Evolutionary conservation across 768 basidiomycete species (phyloP), one percentile per base, ranked within the genome.

Genomic region (Leucocoprinus birnbaumii): DNA sequence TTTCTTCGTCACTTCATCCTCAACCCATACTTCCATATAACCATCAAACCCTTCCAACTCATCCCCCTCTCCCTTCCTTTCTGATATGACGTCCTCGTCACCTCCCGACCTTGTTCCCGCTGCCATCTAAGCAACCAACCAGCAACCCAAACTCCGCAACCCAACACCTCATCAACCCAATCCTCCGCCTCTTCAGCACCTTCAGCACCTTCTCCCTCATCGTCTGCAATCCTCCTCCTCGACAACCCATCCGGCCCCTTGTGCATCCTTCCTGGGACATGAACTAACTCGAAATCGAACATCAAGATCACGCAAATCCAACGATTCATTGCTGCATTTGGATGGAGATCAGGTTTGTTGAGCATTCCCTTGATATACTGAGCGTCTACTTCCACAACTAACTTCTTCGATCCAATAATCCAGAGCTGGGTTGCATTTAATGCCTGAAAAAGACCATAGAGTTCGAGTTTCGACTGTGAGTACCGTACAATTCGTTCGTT

Each of bases 341-440:
- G 73, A 16, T 65, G 65, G 0, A 71, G 21, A 34, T 76, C 71
- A 0, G 75, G 73, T 13, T 70, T 53, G 46, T 75, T 72, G 3
- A 78, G 47, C 73, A 76, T 78, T n/a, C 70, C 72, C 50, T 71
- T 71, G 6, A 78, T 74, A 54, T 71, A 71, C 27, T 70, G 62
- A 0, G 72, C 74, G 59, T 78, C 71, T 0, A 71, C 69, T 58
- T 76, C 72, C 0, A 78, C 62, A 18, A 60, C 48, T 0, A 78
- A 57, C 2, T 65, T 69, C 26, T 61, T 58, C 0, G 59, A 58
- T 24, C 64, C 59, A 31, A 63, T 53, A 2, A 65, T 46, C 19
- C 57, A 62, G 0, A 62, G 10, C n/a, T 56, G 26, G n/a, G 26
- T 48, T 21, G 41, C 18, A 9, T 55, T 53, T 7, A 63, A 26